Base-by-base conservation (phyloP, 2,329 filamentous ascomycete genomes). In the Claviceps capensis region DNA sequence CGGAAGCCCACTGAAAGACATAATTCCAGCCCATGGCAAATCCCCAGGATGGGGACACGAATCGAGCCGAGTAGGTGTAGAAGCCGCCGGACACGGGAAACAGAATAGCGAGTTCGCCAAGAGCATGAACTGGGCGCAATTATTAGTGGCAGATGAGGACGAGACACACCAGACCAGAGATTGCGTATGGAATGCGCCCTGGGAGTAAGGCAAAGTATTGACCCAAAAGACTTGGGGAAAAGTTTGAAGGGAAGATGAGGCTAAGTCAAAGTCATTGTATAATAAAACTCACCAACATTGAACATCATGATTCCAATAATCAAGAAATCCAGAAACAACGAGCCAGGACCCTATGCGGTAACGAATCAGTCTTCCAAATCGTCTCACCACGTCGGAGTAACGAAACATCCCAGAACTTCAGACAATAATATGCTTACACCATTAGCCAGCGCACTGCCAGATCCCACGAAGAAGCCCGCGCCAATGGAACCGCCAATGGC, bases 381-480 rank as follows among this genome's bases (percentile, higher is more conserved):
- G 19, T 11, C 22, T 7, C 2, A 17, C 14, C 37, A 8, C 23
- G 14, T 19, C 9, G 23, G 47, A 9, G 8, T 23, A 26, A 3
- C 19, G 5, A 14, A 19, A 23, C 2, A 3, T 16, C 8, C 17
- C 16, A 26, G 16, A 38, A 26, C 16, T 17, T 16, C 23, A n/a
- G 8, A 47, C 11, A 30, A 30, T 30, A 30, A 30, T 30, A 30
- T 26, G 7, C 68, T 56, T 65, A 71, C 69, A 63, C 76, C 76
- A 23, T 60, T 71, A 54, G 58, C 56, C 13, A 81, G 66, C 52
- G 75, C 75, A 55, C 67, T 62, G 54, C 77, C 77, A 11, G 75
- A 77, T 59, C 78, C 77, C 55, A 81, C 78, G 64, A 80, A 81
- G 70, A 81, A 79, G 65, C 78, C 78, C 54, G 78, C 77, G 61